Evolutionary conservation across 2,329 filamentous ascomycete genomes (phyloP), one percentile per base, ranked within the genome.

Genomic region (Paramyrothecium roridum): DNA sequence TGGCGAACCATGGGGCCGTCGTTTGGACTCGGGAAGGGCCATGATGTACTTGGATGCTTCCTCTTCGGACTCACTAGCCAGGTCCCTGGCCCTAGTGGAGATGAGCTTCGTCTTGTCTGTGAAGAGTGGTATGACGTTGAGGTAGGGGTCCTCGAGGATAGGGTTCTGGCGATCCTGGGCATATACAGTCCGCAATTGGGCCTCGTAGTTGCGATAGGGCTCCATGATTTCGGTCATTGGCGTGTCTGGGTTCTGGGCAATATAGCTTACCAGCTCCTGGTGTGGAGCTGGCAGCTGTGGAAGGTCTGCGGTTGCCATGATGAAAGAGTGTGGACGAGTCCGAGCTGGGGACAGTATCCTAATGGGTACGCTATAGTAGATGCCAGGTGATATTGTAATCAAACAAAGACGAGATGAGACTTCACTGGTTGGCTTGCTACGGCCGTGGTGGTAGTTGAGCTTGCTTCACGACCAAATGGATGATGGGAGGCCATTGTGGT

Each of bases 11-110:
- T 84, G 73, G 1, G 76, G 63, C 50, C 85, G 85, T 37, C 91
- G 85, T 52, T 87, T 80, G 3, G 84, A 76, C 1, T 81, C 72
- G 0, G 81, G 77, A 26, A 92, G 78, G 7, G 82, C 68, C 87
- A 92, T 90, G 67, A 92, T 83, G 65, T 90, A 91, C 63, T 72
- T 81, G 16, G 83, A 79, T 63, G 80, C 84, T 62, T 89, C 83
- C 47, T 82, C 77, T 17, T 80, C 73, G 1, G 81, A 76, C 69
- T 91, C 88, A 2, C 68, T 57, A 2, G 74, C 76, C 2, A 87
- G 70, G 57, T 86, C 69, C 54, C 88, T 82, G 52, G 87, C 86
- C 48, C 85, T 81, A 52, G 86, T 80, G 57, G 78, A 86, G 67
- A 91, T 77, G 48, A 79, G 67, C 3, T 76, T 63, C 52, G 86